Percentiles rank a stretch among this genome's conserved stretches.
These are phyloP conservation scores for Claviceps quebecensis DNA, from an alignment of 2,329 filamentous ascomycete species.

Conservation along the genomic window DNA sequence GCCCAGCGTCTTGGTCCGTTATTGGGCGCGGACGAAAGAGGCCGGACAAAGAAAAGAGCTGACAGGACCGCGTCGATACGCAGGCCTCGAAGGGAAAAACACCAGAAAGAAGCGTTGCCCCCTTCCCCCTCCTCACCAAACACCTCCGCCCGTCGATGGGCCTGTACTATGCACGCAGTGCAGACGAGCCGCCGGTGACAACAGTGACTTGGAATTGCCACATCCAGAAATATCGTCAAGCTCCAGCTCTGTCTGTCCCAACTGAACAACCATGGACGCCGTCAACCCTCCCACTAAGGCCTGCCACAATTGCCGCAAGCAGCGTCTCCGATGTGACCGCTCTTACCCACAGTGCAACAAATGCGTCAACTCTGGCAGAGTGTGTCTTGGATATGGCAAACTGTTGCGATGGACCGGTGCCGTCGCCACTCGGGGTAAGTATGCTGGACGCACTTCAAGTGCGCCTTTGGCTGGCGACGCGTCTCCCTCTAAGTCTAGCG, in stretches of 20 bases:
- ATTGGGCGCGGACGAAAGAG: neutral
- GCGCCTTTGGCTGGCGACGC: slow-evolving; percentile 10
- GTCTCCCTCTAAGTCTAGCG: neutral
- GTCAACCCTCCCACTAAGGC: slow-evolving; percentile 18
- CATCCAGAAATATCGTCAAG: slow-evolving; percentile 1
- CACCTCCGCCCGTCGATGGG: slow-evolving; percentile 2
- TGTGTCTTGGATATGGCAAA: slow-evolving; percentile 40
- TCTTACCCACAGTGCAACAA: slow-evolving; percentile 37
- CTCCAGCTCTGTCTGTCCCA: neutral
- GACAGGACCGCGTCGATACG: neutral
- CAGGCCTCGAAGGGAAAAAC: neutral
- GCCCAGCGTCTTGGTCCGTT: neutral
- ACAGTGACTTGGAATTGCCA: slow-evolving; percentile 4
- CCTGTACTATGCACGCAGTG: slow-evolving; percentile 3
- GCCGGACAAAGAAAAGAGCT: neutral
- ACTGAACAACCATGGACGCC: slow-evolving; percentile 1
- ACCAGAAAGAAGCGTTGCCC: neutral
- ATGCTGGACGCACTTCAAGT: slow-evolving; percentile 25
- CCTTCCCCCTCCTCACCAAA: neutral
- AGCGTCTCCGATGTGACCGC: slow-evolving; percentile 38
- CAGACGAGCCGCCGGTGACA: slow-evolving; percentile 4
- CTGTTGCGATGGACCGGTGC: slow-evolving; percentile 39
- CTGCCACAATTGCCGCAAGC: slow-evolving; percentile 41
- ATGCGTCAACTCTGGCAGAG: slow-evolving; percentile 31
- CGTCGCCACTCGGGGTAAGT: slow-evolving; percentile 27